Conservation (phyloP, 2,329 filamentous ascomycete genomes). For the Claviceps spartinae region DNA sequence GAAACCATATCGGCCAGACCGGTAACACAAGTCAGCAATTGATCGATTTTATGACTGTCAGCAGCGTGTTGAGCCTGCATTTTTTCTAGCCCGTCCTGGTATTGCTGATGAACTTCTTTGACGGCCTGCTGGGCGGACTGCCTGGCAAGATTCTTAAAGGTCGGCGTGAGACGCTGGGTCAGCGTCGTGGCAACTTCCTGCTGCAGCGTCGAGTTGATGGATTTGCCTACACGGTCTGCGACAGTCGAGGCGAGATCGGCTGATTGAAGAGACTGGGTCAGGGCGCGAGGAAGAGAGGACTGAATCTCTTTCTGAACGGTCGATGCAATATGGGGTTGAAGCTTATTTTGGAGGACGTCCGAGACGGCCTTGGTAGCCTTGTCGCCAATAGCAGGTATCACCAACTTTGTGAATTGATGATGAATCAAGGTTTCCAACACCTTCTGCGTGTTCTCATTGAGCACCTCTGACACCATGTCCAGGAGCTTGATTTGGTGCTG, state of each 20-base stretch:
- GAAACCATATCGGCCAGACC: slow-evolving; percentile 56
- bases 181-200: slow-evolving; percentile 50
- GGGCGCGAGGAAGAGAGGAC: slow-evolving; percentile 52
- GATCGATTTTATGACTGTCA: slow-evolving; percentile 54
- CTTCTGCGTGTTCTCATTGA: slow-evolving; percentile 52
- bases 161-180: slow-evolving; percentile 49
- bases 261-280: slow-evolving; percentile 44
- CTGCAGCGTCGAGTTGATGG: slow-evolving; percentile 55
- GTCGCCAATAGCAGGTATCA: slow-evolving; percentile 62
- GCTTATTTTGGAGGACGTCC: slow-evolving; percentile 54
- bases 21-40: slow-evolving; percentile 53
- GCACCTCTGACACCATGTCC: slow-evolving; percentile 44
- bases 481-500: slow-evolving; percentile 40
- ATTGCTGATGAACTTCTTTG: slow-evolving; percentile 52
- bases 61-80: slow-evolving; percentile 35
- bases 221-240: slow-evolving; percentile 52
- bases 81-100: slow-evolving; percentile 35
- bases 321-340: slow-evolving; percentile 53
- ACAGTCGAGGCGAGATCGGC: slow-evolving; percentile 60
- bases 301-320: slow-evolving; percentile 62
- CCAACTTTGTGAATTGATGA: slow-evolving; percentile 57
- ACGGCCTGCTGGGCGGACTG: slow-evolving; percentile 55
- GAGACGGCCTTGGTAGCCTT: slow-evolving; percentile 55
- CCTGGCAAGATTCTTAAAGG: slow-evolving; percentile 49
- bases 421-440: slow-evolving; percentile 66